These are phyloP conservation scores for Capsella bursapastoris DNA, from an alignment of 345 rosid species.

Conservation along the genomic window DNA sequence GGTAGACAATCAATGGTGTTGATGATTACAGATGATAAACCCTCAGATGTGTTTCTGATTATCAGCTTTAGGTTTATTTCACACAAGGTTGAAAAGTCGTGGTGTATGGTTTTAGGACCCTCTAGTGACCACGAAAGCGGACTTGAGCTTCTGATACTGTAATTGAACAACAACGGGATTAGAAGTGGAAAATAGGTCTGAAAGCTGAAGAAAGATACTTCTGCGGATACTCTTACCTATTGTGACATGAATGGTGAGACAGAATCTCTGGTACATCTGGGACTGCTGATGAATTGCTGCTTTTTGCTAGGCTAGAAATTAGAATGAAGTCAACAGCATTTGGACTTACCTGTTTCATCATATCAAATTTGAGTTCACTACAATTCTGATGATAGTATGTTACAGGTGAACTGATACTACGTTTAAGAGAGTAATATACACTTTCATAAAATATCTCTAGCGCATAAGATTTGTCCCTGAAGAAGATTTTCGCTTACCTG, in stretches of 20 bases:
- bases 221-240: conserved; percentile 57
- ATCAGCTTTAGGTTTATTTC: conserved; percentile 64
- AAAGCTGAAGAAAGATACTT: conserved; percentile 13
- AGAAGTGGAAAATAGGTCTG: conserved; percentile 6
- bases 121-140: conserved; percentile 78
- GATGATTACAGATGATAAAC: conserved; percentile 53
- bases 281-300: conserved; percentile 47
- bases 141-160: conserved; percentile 64
- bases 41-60: conserved; percentile 69
- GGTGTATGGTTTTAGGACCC: conserved; percentile 64
- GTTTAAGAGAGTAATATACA: conserved; percentile 7
- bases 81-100: conserved; percentile 67
- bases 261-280: conserved; percentile 53
- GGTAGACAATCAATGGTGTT: conserved; percentile 51
- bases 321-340: conserved; percentile 74
- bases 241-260: conserved; percentile 81
- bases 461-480: conserved; percentile 14
- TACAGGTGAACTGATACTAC: not conserved
- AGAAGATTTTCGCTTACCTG: conserved; percentile 53
- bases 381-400: conserved; percentile 17
- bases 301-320: conserved; percentile 54
- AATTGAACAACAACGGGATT: conserved; percentile 15
- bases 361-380: not conserved
- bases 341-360: conserved; percentile 56
- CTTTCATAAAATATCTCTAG: not conserved